These are phyloP conservation scores for Leccinum subrobustum DNA, from an alignment of 1,284 basidiomycete genomes.

Conservation along the genomic window DNA sequence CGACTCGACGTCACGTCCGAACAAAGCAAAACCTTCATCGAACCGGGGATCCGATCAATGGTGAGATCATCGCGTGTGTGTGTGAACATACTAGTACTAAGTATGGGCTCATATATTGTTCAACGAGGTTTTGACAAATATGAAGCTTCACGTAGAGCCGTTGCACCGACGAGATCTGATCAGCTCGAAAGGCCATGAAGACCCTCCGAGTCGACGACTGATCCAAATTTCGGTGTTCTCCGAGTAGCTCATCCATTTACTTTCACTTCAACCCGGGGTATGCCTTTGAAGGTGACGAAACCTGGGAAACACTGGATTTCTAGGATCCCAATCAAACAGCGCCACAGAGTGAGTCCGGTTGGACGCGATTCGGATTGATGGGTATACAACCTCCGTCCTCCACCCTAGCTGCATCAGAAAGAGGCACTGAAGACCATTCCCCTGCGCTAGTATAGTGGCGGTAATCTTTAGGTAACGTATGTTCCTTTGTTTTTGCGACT, in stretches of 20 bases:
- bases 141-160: not conserved
- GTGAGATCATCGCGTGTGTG: not conserved
- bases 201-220: not conserved
- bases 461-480: not conserved
- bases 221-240: not conserved
- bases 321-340: no score
- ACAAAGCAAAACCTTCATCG: not conserved
- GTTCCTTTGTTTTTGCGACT: not conserved
- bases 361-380: not conserved
- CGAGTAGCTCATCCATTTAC: not conserved
- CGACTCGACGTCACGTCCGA: not conserved
- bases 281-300: no score
- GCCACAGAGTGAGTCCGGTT: no score
- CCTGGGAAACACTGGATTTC: no score
- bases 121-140: not conserved
- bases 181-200: not conserved
- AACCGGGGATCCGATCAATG: not conserved
- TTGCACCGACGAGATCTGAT: not conserved
- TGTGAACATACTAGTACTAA: not conserved
- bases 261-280: no score
- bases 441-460: not conserved
- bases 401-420: not conserved
- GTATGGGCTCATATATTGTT: not conserved
- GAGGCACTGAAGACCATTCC: not conserved
- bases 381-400: not conserved